Evolutionary conservation across 2,329 filamentous ascomycete genomes (phyloP).

Genomic region (Dactylellina cionopaga): DNA sequence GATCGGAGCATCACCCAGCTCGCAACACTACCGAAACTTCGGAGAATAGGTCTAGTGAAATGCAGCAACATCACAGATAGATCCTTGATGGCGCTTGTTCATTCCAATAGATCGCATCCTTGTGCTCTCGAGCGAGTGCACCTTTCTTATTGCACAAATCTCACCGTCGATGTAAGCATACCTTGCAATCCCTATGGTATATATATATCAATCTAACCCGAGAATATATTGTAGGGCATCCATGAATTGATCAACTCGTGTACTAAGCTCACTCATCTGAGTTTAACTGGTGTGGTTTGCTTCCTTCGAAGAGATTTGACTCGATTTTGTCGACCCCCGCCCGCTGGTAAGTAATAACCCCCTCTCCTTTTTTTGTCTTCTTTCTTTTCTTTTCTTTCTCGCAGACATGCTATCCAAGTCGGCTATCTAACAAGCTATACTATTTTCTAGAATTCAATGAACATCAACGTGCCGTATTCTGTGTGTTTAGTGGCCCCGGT

Average conservation of each 20-base stretch:
- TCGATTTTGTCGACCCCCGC: conserved; percentile 84
- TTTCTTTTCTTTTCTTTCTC: not conserved
- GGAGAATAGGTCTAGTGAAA: conserved; percentile 94
- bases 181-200: too few species aligned
- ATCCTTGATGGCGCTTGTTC: conserved; percentile 85
- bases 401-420: not conserved
- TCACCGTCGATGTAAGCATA: conserved; percentile 51
- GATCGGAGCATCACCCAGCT: conserved; percentile 86
- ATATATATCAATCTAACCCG: conserved; percentile 46
- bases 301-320: conserved; percentile 84
- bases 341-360: conserved; percentile 60
- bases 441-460: conserved; percentile 82
- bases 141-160: conserved; percentile 80
- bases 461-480: conserved; percentile 94
- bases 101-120: conserved; percentile 67
- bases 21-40: conserved; percentile 87
- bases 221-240: conserved; percentile 75
- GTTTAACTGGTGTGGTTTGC: conserved; percentile 89
- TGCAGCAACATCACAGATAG: conserved; percentile 88
- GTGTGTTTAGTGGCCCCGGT: conserved; percentile 91
- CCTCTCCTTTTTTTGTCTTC: not conserved
- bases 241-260: conserved; percentile 88
- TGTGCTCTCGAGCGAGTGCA: conserved; percentile 86
- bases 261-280: conserved; percentile 90
- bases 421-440: not conserved